A percentile compares a stretch with the other conserved stretches of the same genome.
Conservation (phyloP, 371 early-diverging fungal species). For the Lichtheimia corymbifera region DNA sequence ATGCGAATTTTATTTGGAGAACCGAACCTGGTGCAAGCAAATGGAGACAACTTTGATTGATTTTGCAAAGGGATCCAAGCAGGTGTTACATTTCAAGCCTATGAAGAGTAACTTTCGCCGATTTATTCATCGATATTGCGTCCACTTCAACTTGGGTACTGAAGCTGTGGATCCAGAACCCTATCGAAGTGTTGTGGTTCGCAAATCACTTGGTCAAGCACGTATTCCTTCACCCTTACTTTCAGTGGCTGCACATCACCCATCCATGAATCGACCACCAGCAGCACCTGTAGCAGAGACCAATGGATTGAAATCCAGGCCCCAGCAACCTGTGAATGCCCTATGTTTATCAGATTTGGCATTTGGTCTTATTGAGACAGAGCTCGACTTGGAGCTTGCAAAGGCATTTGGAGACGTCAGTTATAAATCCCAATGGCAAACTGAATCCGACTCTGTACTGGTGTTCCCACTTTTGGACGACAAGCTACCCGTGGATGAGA, state of each 20-base stretch:
- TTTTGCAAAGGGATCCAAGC: constrained; percentile 57
- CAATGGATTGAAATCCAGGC: neutral
- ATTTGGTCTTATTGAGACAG: constrained; percentile 55
- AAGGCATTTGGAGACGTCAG: constrained; percentile 41
- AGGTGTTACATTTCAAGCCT: constrained; percentile 61
- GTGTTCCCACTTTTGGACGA: constrained; percentile 45
- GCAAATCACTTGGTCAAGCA: constrained; percentile 43
- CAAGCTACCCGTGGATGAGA: constrained; percentile 47
- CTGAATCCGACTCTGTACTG: constrained; percentile 53
- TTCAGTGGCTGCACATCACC: constrained; percentile 43
- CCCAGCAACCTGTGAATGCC: constrained; percentile 55
- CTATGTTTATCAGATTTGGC: constrained; percentile 54
- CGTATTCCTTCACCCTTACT: constrained; percentile 40
- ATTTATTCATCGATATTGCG: constrained; percentile 72
- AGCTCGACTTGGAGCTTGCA: constrained; percentile 46
- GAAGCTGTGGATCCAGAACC: constrained; percentile 78
- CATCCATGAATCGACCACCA: constrained; percentile 37
- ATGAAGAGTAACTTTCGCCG: constrained; percentile 67
- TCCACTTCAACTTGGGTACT: constrained; percentile 64
- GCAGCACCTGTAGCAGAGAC: constrained; percentile 15
- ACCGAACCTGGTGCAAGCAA: constrained; percentile 61
- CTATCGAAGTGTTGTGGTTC: constrained; percentile 66
- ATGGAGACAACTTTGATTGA: constrained; percentile 62
- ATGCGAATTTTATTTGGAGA: constrained; percentile 57
- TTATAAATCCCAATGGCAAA: constrained; percentile 52